These are phyloP conservation scores for Claviceps pusilla DNA, from an alignment of 2,329 filamentous ascomycete genomes.

Conservation along the genomic window DNA sequence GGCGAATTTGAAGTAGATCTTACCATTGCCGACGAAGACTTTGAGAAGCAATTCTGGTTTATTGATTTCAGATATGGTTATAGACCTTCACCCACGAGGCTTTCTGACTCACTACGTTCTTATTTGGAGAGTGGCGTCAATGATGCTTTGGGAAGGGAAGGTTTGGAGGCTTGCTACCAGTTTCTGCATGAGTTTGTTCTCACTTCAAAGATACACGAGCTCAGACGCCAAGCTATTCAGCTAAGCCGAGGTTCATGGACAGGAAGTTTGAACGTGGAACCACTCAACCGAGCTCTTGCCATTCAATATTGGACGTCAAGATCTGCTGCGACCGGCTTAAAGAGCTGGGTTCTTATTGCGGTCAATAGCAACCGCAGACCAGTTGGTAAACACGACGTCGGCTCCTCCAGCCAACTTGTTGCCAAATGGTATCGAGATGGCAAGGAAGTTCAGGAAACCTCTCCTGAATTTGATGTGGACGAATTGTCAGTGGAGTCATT, in stretches of 20 bases:
- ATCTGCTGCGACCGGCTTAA: conserved; percentile 36
- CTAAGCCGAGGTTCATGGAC: conserved; percentile 62
- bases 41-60: conserved; percentile 77
- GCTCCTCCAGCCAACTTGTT: conserved; percentile 38
- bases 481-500: conserved; percentile 60
- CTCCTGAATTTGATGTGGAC: conserved; percentile 51
- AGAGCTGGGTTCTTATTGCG: conserved; percentile 85
- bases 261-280: conserved; percentile 61
- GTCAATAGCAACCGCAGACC: conserved; percentile 50
- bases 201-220: conserved; percentile 76
- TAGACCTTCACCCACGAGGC: conserved; percentile 44
- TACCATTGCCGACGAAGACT: conserved; percentile 75
- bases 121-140: conserved; percentile 62
- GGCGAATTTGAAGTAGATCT: conserved; percentile 88
- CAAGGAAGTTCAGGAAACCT: conserved; percentile 53
- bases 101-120: conserved; percentile 48
- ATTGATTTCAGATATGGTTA: conserved; percentile 83
- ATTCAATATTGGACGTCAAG: conserved; percentile 81
- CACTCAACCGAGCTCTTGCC: conserved; percentile 64
- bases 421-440: conserved; percentile 76
- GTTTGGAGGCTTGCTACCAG: conserved; percentile 66
- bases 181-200: conserved; percentile 77
- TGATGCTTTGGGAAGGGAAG: conserved; percentile 49
- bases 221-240: conserved; percentile 60
- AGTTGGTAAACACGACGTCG: conserved; percentile 24